A percentile compares a stretch with the other conserved stretches of the same genome.
phyloP scores from a whole-genome alignment of 2,329 filamentous ascomycete species.

The Calonectria hongkongensis region DNA sequence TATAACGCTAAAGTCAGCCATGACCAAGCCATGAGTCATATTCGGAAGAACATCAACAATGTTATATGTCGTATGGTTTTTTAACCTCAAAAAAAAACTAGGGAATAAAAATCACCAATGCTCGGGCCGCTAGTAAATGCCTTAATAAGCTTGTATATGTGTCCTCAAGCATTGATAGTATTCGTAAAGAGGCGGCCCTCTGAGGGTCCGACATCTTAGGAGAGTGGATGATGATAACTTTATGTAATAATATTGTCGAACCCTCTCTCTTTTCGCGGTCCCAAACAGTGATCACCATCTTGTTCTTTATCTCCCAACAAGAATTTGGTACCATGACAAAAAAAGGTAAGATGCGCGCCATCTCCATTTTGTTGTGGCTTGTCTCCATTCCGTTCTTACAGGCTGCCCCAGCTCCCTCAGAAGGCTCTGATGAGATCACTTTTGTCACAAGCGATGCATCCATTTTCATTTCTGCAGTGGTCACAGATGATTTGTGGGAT shows the following conservation, averaged over 20 bases:
- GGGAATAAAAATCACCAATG: too few relatives aligned
- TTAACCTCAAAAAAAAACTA: too few relatives aligned
- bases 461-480: not conserved
- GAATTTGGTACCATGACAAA: not conserved
- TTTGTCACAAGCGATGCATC: not conserved
- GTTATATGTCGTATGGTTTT: too few relatives aligned
- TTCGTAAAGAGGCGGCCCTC: not conserved
- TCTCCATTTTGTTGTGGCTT: not conserved
- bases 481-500: conserved; percentile 8
- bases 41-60: too few relatives aligned
- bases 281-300: too few relatives aligned
- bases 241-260: too few relatives aligned
- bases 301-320: not conserved
- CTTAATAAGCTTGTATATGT: not conserved
- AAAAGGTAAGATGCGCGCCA: not conserved
- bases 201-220: not conserved
- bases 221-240: too few relatives aligned
- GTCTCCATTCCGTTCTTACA: conserved; percentile 2
- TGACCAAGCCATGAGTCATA: too few relatives aligned
- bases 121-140: too few relatives aligned
- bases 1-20: too few relatives aligned
- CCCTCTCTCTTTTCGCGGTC: too few relatives aligned
- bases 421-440: not conserved
- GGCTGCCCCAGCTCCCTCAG: not conserved
- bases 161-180: conserved; percentile 4